A percentile compares a stretch with the other conserved stretches of the same genome.
These are phyloP conservation scores for Bjerkandera adusta DNA, from an alignment of 1,284 basidiomycete genomes.

Conservation along the genomic window DNA sequence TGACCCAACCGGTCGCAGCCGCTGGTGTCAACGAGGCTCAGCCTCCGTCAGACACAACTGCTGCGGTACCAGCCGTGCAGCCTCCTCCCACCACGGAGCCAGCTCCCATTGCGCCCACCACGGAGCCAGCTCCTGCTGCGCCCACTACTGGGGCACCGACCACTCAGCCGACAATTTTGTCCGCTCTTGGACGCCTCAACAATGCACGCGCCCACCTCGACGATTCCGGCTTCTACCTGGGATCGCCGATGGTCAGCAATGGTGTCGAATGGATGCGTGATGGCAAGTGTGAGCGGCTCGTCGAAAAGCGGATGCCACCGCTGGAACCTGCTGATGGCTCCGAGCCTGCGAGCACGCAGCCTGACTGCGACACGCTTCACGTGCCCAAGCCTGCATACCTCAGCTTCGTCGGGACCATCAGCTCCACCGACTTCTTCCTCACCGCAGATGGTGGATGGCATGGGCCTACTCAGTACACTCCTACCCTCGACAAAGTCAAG, in stretches of 20 bases:
- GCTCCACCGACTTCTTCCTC: neutral
- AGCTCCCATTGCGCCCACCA: too few relatives aligned
- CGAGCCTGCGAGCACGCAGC: neutral
- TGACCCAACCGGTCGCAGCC: too few relatives aligned
- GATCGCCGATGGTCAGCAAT: neutral
- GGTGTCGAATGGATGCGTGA: neutral
- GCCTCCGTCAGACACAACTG: too few relatives aligned
- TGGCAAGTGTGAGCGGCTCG: neutral
- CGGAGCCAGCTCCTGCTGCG: neutral
- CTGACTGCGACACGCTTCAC: neutral
- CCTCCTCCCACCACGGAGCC: too few relatives aligned
- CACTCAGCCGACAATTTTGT: neutral
- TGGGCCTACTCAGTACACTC: neutral
- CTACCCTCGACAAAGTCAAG: neutral
- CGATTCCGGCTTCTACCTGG: neutral
- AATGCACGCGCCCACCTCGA: neutral
- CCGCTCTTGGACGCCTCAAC: neutral
- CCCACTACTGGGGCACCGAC: neutral
- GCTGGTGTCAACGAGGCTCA: too few relatives aligned
- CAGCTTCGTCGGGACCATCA: conserved; percentile 2
- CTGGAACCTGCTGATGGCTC: neutral
- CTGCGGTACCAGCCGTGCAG: too few relatives aligned
- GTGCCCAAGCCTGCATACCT: neutral
- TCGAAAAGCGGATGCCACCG: neutral
- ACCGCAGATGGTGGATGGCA: neutral